phyloP scores from a whole-genome alignment of 805 yeast species.

The Pichia membranifaciens region DNA sequence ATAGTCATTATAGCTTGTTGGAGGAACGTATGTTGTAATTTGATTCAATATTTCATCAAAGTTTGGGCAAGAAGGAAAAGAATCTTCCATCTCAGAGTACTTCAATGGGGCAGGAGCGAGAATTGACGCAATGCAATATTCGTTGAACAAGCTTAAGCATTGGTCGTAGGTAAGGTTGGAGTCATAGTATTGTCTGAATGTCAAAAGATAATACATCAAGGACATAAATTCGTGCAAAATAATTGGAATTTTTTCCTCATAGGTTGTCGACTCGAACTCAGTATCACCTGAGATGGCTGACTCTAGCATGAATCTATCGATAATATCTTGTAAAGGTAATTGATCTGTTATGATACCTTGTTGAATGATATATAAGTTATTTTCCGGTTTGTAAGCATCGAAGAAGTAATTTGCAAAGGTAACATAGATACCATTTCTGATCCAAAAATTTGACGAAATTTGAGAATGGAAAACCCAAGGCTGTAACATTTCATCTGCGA shows the following conservation, averaged over 20 bases:
- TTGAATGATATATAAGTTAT: constrained; percentile 44
- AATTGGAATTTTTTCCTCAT: constrained; percentile 43
- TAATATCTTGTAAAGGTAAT: constrained; percentile 33
- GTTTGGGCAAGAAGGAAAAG: constrained; percentile 28
- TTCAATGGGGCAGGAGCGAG: constrained; percentile 48
- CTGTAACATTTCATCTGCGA: constrained; percentile 55
- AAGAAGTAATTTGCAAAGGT: constrained; percentile 20
- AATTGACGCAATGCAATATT: constrained; percentile 41
- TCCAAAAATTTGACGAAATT: constrained; percentile 62
- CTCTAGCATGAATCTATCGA: constrained; percentile 53
- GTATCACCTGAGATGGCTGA: constrained; percentile 15
- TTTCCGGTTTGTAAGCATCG: constrained; percentile 25
- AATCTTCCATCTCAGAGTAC: constrained; percentile 43
- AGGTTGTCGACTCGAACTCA: constrained; percentile 32
- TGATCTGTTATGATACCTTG: constrained; percentile 34
- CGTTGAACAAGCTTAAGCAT: constrained; percentile 23
- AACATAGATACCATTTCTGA: constrained; percentile 55
- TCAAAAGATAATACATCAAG: constrained; percentile 41
- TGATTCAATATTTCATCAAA: constrained; percentile 52
- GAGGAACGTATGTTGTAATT: constrained; percentile 55
- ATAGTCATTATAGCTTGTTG: constrained; percentile 58
- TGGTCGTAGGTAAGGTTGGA: constrained; percentile 15
- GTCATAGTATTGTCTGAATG: constrained; percentile 27
- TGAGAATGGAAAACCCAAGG: constrained; percentile 58
- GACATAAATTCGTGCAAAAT: constrained; percentile 39